Conservation (phyloP, 768 basidiomycete species). For the Mycena sanguinolenta region DNA sequence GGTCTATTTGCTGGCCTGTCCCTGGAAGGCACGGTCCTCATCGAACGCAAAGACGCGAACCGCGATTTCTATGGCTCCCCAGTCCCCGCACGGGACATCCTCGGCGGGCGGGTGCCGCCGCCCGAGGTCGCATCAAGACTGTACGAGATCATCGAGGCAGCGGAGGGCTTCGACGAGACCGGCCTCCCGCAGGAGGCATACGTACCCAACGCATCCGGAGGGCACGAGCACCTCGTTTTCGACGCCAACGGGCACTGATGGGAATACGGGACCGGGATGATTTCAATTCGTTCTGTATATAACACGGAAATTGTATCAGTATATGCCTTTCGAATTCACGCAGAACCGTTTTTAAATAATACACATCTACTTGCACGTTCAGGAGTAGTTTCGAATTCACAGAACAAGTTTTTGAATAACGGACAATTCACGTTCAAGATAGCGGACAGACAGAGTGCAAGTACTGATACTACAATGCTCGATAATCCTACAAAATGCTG, state of each 20-base stretch:
- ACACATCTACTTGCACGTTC: too few species aligned
- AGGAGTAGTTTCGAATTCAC: too few species aligned
- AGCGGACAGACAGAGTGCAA: too few species aligned
- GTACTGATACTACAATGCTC: constrained; percentile 13
- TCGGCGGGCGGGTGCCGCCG: constrained; percentile 95
- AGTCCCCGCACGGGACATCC: constrained; percentile 90
- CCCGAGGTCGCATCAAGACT: constrained; percentile 93
- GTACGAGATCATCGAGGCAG: constrained; percentile 97
- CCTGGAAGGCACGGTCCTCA: constrained; percentile 92
- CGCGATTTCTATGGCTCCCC: constrained; percentile 95
- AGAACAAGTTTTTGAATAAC: background rate
- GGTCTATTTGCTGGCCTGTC: constrained; percentile 96
- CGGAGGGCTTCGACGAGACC: constrained; percentile 91
- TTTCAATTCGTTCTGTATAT: too few species aligned
- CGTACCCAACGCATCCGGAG: constrained; percentile 76
- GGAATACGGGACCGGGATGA: background rate
- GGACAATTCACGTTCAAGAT: too few species aligned
- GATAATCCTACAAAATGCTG: constrained; percentile 5
- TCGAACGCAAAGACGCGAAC: constrained; percentile 97
- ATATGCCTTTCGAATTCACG: background rate
- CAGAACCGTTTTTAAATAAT: too few species aligned
- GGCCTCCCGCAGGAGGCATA: constrained; percentile 85
- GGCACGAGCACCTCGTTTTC: constrained; percentile 77
- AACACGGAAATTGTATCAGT: constrained; percentile 27
- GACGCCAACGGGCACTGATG: constrained; percentile 74